phyloP scores from a whole-genome alignment of 208 protist species.

The Leishmania guyanensis region DNA sequence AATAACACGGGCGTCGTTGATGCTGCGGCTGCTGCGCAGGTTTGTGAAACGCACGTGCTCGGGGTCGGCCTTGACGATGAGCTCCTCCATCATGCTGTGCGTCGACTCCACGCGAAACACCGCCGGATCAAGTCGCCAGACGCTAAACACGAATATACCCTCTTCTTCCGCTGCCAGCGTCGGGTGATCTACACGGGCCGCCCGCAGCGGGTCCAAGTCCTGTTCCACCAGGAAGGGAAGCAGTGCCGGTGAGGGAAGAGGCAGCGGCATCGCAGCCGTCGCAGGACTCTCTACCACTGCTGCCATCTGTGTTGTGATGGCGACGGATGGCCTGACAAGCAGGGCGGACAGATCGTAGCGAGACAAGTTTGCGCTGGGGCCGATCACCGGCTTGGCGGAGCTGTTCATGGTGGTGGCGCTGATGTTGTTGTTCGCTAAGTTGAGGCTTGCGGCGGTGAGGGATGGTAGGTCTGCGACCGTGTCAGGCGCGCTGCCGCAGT shows the following conservation, averaged over 20 bases:
- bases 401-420: conserved; percentile 6
- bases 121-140: conserved; percentile 82
- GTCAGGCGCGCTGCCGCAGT: background rate
- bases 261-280: background rate
- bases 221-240: conserved; percentile 32
- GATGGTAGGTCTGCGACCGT: background rate
- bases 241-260: conserved; percentile 18
- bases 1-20: conserved; percentile 82
- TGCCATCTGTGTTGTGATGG: conserved; percentile 2
- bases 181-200: conserved; percentile 67
- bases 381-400: background rate
- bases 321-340: background rate
- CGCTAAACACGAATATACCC: conserved; percentile 84
- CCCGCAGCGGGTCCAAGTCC: conserved; percentile 57
- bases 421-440: background rate
- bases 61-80: conserved; percentile 90
- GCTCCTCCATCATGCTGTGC: conserved; percentile 88
- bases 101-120: conserved; percentile 86
- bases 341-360: conserved; percentile 4
- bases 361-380: background rate
- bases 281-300: background rate
- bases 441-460: background rate
- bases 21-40: conserved; percentile 75
- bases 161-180: conserved; percentile 84
- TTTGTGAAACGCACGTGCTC: conserved; percentile 90